phyloP scores from a whole-genome alignment of 805 yeast genomes.

The Teunomyces gatunensis region DNA sequence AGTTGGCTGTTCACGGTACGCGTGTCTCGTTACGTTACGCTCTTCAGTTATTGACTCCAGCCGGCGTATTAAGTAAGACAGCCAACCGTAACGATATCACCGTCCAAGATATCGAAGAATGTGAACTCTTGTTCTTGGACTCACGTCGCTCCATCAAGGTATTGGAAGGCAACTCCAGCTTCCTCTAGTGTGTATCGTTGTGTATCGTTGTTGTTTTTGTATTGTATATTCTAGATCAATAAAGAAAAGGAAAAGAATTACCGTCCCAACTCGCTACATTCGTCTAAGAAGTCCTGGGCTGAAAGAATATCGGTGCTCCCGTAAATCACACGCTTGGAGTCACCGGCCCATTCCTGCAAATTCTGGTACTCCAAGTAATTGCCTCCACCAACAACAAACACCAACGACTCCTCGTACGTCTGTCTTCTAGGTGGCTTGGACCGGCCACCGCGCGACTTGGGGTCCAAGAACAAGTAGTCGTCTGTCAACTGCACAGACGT shows the following conservation, averaged over 20 bases:
- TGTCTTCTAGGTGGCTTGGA: slow-evolving; percentile 86
- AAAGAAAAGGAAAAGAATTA: slow-evolving; percentile 1
- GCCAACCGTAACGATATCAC: slow-evolving; percentile 67
- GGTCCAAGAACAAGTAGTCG: slow-evolving; percentile 88
- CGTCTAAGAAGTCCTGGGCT: slow-evolving; percentile 66
- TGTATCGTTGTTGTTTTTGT: slow-evolving; percentile 9
- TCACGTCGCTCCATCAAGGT: slow-evolving; percentile 76
- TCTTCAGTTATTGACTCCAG: slow-evolving; percentile 85
- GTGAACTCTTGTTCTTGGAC: slow-evolving; percentile 79
- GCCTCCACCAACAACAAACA: slow-evolving; percentile 96
- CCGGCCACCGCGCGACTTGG: slow-evolving; percentile 85
- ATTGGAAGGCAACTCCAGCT: slow-evolving; percentile 48
- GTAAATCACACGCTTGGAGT: slow-evolving; percentile 56
- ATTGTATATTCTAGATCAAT: slow-evolving; percentile 7
- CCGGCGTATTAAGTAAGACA: slow-evolving; percentile 77
- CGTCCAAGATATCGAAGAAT: slow-evolving; percentile 76
- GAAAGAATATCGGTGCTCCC: slow-evolving; percentile 81
- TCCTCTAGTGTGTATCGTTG: slow-evolving; percentile 21
- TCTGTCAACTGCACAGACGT: slow-evolving; percentile 74
- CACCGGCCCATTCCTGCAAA: slow-evolving; percentile 78
- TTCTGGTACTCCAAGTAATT: slow-evolving; percentile 92
- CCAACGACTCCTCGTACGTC: slow-evolving; percentile 74
- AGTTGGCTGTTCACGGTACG: slow-evolving; percentile 70
- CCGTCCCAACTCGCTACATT: slow-evolving; percentile 54
- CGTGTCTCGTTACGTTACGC: slow-evolving; percentile 87